Evolutionary conservation across 805 yeast genomes (phyloP).

Genomic region (Candida palmyrensis): DNA sequence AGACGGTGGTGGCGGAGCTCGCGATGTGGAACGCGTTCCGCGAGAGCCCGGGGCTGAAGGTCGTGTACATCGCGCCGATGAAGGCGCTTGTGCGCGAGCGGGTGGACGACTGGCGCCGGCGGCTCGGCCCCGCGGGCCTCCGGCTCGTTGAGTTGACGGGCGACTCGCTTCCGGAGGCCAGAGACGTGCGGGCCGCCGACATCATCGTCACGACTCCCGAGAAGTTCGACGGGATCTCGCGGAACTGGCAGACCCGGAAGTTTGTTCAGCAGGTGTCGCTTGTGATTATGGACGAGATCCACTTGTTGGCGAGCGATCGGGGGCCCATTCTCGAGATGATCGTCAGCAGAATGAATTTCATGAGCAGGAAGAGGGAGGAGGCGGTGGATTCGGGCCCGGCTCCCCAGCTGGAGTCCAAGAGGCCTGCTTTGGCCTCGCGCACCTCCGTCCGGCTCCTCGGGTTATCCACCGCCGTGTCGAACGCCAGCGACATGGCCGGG

Average conservation of each 20-base stretch:
- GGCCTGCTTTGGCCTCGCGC: constrained; percentile 1
- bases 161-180: constrained; percentile 71
- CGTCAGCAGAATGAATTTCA: constrained; percentile 80
- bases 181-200: constrained; percentile 62
- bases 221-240: constrained; percentile 82
- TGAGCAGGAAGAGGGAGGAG: constrained; percentile 50
- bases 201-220: constrained; percentile 82
- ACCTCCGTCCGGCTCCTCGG: constrained; percentile 55
- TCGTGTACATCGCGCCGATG: constrained; percentile 87
- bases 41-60: constrained; percentile 72
- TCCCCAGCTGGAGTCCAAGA: constrained; percentile 2
- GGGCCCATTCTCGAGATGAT: constrained; percentile 87
- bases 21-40: constrained; percentile 96
- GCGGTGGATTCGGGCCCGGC: constrained; percentile 1
- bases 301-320: constrained; percentile 76
- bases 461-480: constrained; percentile 81
- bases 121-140: constrained; percentile 40
- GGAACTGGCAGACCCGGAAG: constrained; percentile 77
- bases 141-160: constrained; percentile 77
- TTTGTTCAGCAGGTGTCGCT: constrained; percentile 72
- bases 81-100: constrained; percentile 80
- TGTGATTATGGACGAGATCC: constrained; percentile 83
- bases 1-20: constrained; percentile 92
- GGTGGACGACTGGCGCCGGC: constrained; percentile 70
- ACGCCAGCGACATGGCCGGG: constrained; percentile 80